Evolutionary conservation across 2,329 filamentous ascomycete genomes (phyloP).

Genomic region (Diaporthe velutina): DNA sequence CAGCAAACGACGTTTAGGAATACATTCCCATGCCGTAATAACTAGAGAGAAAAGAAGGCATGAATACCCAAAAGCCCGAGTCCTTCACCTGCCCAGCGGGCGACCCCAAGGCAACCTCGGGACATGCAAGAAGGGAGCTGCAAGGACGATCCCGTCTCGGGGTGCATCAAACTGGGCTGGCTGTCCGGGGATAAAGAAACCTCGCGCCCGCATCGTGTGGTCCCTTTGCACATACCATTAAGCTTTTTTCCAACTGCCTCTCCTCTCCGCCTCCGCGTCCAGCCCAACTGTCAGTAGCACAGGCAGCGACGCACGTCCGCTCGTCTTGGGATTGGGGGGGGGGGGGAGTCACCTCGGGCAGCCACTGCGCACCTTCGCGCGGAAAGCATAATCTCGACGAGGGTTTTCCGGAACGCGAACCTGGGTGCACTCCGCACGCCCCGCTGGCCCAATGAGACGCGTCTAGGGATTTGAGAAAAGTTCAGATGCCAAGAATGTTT

Average conservation of each 20-base stretch:
- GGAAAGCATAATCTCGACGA: constrained; percentile 21
- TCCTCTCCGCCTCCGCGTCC: background rate
- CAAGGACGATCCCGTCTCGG: constrained; percentile 25
- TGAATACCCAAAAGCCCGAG: background rate
- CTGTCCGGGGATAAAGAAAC: background rate
- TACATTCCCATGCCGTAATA: background rate
- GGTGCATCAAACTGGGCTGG: background rate
- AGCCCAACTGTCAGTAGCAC: background rate
- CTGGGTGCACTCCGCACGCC: constrained; percentile 19
- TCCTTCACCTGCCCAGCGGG: background rate
- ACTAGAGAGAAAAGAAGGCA: too few species aligned
- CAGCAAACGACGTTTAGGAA: background rate
- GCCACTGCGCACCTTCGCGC: background rate
- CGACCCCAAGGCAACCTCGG: constrained; percentile 8
- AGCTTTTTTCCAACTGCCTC: background rate
- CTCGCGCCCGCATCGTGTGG: background rate
- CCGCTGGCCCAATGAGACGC: constrained; percentile 13
- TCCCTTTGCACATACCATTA: constrained; percentile 7
- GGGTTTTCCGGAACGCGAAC: constrained; percentile 15
- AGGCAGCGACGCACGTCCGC: background rate
- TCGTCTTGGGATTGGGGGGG: background rate
- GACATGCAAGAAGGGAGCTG: constrained; percentile 9
- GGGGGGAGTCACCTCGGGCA: background rate
- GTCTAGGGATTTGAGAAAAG: background rate
- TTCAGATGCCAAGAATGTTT: constrained; percentile 31